Percentiles rank a stretch among this genome's conserved stretches.
These are phyloP conservation scores for Apiotrichum brassicae DNA, from an alignment of 1,284 basidiomycete genomes.

Conservation along the genomic window DNA sequence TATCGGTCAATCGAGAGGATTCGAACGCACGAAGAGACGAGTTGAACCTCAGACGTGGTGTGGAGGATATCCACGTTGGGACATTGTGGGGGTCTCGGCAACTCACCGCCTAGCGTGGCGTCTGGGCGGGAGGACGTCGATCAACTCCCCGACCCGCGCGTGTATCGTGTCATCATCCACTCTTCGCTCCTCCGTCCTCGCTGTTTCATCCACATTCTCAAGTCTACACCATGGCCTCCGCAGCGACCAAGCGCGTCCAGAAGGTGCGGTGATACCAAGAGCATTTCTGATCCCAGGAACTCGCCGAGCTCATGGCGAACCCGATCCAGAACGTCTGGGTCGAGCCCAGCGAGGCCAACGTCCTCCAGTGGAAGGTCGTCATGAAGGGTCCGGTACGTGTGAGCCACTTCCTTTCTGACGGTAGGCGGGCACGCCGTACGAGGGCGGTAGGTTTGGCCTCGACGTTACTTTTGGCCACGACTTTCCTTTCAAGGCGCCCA, in stretches of 20 bases:
- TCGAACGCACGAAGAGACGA: too few relatives aligned
- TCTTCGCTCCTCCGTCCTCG: too few relatives aligned
- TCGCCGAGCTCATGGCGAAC: constrained; percentile 34
- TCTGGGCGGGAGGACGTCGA: too few relatives aligned
- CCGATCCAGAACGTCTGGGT: constrained; percentile 58
- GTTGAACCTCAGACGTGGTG: too few relatives aligned
- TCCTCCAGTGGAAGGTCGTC: constrained; percentile 69
- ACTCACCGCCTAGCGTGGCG: too few relatives aligned
- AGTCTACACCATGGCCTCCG: constrained; percentile 28
- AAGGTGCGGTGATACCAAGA: constrained; percentile 19
- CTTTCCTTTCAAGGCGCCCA: constrained; percentile 85
- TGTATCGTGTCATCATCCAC: too few relatives aligned
- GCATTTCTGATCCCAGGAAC: constrained; percentile 30
- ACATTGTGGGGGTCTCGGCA: too few relatives aligned
- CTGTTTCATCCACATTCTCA: too few relatives aligned
- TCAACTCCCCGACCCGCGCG: too few relatives aligned
- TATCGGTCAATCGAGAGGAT: too few relatives aligned
- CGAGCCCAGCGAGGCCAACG: constrained; percentile 62
- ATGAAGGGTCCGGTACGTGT: constrained; percentile 64
- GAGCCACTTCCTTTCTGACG: not conserved
- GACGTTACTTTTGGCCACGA: constrained; percentile 63
- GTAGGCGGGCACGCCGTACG: constrained; percentile 73
- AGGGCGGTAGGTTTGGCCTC: constrained; percentile 72
- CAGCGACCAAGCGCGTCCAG: constrained; percentile 34
- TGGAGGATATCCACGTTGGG: too few relatives aligned